Evolutionary conservation across 352 stramenopile species (phyloP).

Genomic region (Chrysophaeum taylorii): DNA sequence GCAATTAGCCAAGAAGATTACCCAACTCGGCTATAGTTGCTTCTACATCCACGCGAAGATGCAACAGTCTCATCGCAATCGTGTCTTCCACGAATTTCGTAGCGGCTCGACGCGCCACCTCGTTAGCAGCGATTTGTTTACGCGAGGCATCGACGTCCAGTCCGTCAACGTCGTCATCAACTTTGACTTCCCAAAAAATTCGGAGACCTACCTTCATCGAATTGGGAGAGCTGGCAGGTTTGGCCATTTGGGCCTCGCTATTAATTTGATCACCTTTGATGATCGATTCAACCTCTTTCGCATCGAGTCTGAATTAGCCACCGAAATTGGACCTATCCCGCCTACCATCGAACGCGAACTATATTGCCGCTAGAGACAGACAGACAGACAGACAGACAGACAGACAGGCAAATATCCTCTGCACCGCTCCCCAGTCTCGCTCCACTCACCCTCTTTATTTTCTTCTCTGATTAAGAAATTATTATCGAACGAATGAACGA

Average conservation of each 20-base stretch:
- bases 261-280: conserved; percentile 99
- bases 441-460: too few species aligned
- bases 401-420: too few species aligned
- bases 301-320: conserved; percentile 97
- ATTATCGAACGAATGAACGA: too few species aligned
- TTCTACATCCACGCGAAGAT: conserved; percentile 99
- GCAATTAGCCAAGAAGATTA: conserved; percentile 98
- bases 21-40: conserved; percentile 96
- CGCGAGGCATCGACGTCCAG: conserved; percentile 98
- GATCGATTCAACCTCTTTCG: conserved; percentile 92
- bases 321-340: conserved; percentile 97
- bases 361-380: conserved; percentile 70
- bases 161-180: conserved; percentile 99
- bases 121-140: conserved; percentile 97
- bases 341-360: conserved; percentile 93
- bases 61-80: conserved; percentile 97
- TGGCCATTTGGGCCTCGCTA: conserved; percentile 93
- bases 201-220: conserved; percentile 97
- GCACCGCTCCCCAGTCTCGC: too few species aligned
- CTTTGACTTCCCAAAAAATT: conserved; percentile 99
- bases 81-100: conserved; percentile 99
- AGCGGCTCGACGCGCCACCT: conserved; percentile 92
- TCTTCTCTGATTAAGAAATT: too few species aligned
- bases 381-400: too few species aligned
- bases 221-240: conserved; percentile 96